Base-by-base conservation (phyloP, 1,139 yeast genomes). In the Pichia sp. region DNA sequence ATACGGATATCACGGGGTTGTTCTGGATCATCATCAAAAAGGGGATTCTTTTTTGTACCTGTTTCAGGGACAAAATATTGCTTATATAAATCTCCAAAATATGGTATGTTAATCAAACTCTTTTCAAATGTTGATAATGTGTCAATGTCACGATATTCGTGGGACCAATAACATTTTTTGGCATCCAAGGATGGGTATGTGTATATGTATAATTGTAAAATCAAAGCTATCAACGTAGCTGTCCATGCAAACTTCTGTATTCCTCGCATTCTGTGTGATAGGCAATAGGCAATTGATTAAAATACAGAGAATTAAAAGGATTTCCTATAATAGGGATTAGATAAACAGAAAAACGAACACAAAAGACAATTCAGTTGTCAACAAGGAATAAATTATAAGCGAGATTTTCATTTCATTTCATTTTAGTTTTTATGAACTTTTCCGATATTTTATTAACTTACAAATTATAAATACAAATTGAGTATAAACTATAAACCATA, bases 151-250 rank as follows among this genome's bases (percentile, higher is more conserved):
- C 50, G 48, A 25, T 55, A 53, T 14, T 44, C 51, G 38, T 43
- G 40, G 8, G 48, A 46, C 93, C 93, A 83, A 25, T 78, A 72
- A 53, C 93, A 84, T 38, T 65, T 62, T 7, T 57, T 60, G 0
- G 76, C 56, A 22, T 65, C 56, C 15, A 80, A 50, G 35, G 85
- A 81, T 1, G 95, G 95, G 55, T 84, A 87, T 35, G 85, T 77
- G 63, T 78, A 81, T 15, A 84, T 74, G 58, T 81, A 80, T 2
- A 70, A 37, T 52, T 83, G 81, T 37, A 79, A 62, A 2, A 67
- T 35, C 0, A 71, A 35, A 0, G 85, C 68, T 6, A 72, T 46
- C 6, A 61, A 14, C 1, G 60, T 51, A 11, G 47, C 34, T 5
- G 38, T 11, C 51, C 51, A 48, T 2, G 59, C 48, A 16, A 51